Percentiles rank a stretch among this genome's conserved stretches.
Evolutionary conservation across 331 rosid species (phyloP).

Genomic region (Quercus phellos): DNA sequence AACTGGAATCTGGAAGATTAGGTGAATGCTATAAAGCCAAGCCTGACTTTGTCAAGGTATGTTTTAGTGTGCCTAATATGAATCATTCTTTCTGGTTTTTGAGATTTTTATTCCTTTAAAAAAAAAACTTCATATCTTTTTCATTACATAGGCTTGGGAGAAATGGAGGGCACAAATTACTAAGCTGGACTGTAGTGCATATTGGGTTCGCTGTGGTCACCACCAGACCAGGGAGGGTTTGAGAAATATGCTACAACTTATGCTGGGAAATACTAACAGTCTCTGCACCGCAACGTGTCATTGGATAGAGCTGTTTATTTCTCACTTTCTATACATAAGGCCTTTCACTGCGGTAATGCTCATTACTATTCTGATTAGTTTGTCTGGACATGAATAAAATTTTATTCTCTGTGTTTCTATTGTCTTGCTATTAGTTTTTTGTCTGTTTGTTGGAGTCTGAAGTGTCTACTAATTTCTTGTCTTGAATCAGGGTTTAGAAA

Average conservation of each 20-base stretch:
- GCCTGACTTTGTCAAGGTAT: slow-evolving; percentile 86
- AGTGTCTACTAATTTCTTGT: slow-evolving; percentile 13
- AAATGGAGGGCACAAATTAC: slow-evolving; percentile 84
- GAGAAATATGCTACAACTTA: slow-evolving; percentile 77
- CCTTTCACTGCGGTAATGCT: slow-evolving; percentile 72
- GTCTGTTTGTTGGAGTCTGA: slow-evolving; percentile 14
- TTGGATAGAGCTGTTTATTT: slow-evolving; percentile 77
- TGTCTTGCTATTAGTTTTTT: slow-evolving; percentile 14
- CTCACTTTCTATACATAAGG: slow-evolving; percentile 75
- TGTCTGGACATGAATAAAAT: background rate
- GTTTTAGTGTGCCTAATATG: slow-evolving; percentile 1
- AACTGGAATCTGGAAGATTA: slow-evolving; percentile 51
- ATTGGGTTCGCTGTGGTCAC: slow-evolving; percentile 79
- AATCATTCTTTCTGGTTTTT: background rate
- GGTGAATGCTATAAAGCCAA: slow-evolving; percentile 80
- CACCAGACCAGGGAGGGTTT: slow-evolving; percentile 67
- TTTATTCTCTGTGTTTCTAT: background rate
- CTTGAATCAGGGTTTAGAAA: slow-evolving; percentile 74
- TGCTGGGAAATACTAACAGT: slow-evolving; percentile 69
- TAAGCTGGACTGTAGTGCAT: slow-evolving; percentile 76
- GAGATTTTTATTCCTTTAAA: slow-evolving; percentile 3
- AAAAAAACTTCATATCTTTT: background rate
- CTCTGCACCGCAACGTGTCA: slow-evolving; percentile 62
- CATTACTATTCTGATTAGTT: slow-evolving; percentile 1
- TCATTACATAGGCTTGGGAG: slow-evolving; percentile 73